Conservation (phyloP, 768 basidiomycete species). For the Termitomyces sp. region DNA sequence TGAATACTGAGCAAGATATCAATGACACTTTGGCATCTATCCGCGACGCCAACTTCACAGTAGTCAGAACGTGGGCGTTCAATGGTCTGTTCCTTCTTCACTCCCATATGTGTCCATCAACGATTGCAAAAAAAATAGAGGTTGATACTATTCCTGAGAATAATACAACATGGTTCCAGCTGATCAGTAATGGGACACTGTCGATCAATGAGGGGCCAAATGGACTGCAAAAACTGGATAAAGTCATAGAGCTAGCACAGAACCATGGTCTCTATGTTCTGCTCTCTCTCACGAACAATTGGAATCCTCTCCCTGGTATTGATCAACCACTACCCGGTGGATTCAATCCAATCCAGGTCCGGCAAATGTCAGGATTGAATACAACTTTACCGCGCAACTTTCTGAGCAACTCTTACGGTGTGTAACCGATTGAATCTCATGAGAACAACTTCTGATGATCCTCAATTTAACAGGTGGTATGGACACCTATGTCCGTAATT, state of each 20-base stretch:
- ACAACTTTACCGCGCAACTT: conserved; percentile 36
- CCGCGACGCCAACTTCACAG: conserved; percentile 47
- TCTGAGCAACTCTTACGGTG: conserved; percentile 61
- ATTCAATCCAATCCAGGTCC: conserved; percentile 42
- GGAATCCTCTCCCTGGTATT: conserved; percentile 27
- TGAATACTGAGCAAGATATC: conserved; percentile 54
- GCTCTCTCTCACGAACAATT: conserved; percentile 57
- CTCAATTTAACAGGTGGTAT: conserved; percentile 42
- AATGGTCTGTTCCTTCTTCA: conserved; percentile 40
- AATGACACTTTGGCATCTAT: conserved; percentile 53
- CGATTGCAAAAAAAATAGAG: conserved; percentile 24
- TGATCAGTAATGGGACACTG: conserved; percentile 46
- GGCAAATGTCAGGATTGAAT: conserved; percentile 18
- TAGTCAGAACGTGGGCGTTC: conserved; percentile 68
- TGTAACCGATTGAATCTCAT: neutral
- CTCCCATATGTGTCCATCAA: neutral
- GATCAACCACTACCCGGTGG: conserved; percentile 19
- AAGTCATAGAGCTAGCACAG: conserved; percentile 47
- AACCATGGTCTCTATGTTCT: conserved; percentile 48
- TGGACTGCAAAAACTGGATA: conserved; percentile 61
- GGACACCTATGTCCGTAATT: conserved; percentile 59
- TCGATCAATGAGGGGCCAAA: conserved; percentile 55
- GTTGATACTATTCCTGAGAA: conserved; percentile 46
- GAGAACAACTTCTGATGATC: neutral
- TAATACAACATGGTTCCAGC: conserved; percentile 62